Percentiles rank a stretch among this genome's conserved stretches.
Conservation (phyloP, 2,329 filamentous ascomycete species). For the Talaromyces sp. region DNA sequence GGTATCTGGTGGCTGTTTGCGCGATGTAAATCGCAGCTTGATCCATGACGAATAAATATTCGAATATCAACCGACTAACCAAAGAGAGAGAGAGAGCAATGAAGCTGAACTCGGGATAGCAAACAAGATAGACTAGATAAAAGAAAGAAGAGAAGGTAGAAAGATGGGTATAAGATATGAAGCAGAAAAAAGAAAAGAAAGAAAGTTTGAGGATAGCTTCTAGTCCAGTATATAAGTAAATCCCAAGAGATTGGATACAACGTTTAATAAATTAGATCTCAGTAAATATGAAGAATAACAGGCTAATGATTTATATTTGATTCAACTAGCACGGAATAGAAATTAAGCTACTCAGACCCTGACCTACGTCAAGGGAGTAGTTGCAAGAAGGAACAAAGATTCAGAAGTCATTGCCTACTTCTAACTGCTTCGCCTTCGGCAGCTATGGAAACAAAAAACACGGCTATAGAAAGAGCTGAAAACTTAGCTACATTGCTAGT, state of each 20-base stretch:
- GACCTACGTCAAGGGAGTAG: neutral
- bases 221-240: neutral
- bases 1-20: conserved; percentile 20
- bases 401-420: neutral
- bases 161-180: neutral
- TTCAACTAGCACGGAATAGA: neutral
- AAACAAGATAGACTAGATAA: neutral
- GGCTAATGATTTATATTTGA: neutral
- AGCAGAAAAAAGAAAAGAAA: neutral
- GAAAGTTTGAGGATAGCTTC: neutral
- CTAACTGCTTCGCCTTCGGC: neutral
- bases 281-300: neutral
- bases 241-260: neutral
- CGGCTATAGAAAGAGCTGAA: neutral
- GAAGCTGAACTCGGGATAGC: neutral
- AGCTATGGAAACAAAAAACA: too few species aligned
- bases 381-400: neutral
- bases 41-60: conserved; percentile 20
- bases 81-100: neutral
- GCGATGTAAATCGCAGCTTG: conserved; percentile 28
- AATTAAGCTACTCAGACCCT: neutral
- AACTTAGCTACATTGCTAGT: neutral
- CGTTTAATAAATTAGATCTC: neutral
- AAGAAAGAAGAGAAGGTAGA: neutral
- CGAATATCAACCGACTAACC: neutral